These are phyloP conservation scores for Dothidotthia symphoricarpi DNA, from an alignment of 2,329 filamentous ascomycete species.

Conservation along the genomic window DNA sequence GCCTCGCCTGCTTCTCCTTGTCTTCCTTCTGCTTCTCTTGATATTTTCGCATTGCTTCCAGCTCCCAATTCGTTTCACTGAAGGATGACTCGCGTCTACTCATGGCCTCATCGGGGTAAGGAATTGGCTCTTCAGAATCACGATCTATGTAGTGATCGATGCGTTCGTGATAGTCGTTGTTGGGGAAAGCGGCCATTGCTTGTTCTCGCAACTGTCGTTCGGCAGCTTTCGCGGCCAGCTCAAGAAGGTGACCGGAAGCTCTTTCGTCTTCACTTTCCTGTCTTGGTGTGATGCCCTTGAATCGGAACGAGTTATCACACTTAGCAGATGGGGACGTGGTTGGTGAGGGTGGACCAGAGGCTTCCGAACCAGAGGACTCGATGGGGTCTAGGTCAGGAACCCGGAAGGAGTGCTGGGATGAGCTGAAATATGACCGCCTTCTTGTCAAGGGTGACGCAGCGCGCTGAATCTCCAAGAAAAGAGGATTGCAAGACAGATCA, in stretches of 20 bases:
- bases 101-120: slow-evolving; percentile 13
- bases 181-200: slow-evolving; percentile 73
- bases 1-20: slow-evolving; percentile 20
- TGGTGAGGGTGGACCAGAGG: slow-evolving; percentile 47
- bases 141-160: slow-evolving; percentile 70
- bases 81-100: slow-evolving; percentile 61
- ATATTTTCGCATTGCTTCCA: slow-evolving; percentile 78
- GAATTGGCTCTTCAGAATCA: slow-evolving; percentile 48
- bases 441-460: slow-evolving; percentile 32
- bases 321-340: slow-evolving; percentile 47
- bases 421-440: slow-evolving; percentile 37
- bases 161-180: slow-evolving; percentile 65
- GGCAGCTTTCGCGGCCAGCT: slow-evolving; percentile 75
- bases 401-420: slow-evolving; percentile 56
- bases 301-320: slow-evolving; percentile 51
- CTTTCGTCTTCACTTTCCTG: slow-evolving; percentile 71
- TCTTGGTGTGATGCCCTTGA: slow-evolving; percentile 55
- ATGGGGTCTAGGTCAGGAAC: slow-evolving; percentile 63
- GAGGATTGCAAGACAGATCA: slow-evolving; percentile 31
- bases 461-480: slow-evolving; percentile 39
- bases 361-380: slow-evolving; percentile 59
- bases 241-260: slow-evolving; percentile 73
- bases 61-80: slow-evolving; percentile 67
- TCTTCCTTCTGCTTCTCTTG: slow-evolving; percentile 58
- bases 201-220: slow-evolving; percentile 77